A percentile compares a stretch with the other conserved stretches of the same genome.
Evolutionary conservation across 2,329 filamentous ascomycete genomes (phyloP).

Genomic region (Aspergillus floridensis): DNA sequence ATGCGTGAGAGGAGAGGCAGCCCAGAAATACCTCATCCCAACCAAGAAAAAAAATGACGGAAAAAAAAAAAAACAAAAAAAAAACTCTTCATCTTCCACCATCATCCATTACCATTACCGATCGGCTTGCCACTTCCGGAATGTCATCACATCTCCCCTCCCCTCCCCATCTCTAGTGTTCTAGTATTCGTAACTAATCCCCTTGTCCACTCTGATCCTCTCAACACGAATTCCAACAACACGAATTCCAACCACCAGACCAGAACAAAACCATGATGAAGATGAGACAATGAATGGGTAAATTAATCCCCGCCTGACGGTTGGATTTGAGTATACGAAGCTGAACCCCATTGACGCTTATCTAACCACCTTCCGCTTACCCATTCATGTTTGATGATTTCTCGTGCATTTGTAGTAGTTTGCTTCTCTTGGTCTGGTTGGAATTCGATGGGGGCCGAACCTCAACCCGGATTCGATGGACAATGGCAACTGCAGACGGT

Average conservation of each 20-base stretch:
- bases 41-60: conserved; percentile 1
- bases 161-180: not conserved
- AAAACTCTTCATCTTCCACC: conserved; percentile 6
- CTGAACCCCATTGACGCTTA: not conserved
- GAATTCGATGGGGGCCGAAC: not conserved
- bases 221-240: too few species aligned
- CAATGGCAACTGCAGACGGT: too few species aligned
- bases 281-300: not conserved
- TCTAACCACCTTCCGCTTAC: not conserved
- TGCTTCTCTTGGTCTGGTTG: not conserved
- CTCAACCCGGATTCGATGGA: too few species aligned
- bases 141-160: conserved; percentile 6
- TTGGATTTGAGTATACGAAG: not conserved
- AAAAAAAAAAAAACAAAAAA: conserved; percentile 4
- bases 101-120: conserved; percentile 9
- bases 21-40: not conserved
- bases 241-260: not conserved
- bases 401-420: not conserved
- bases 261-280: not conserved
- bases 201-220: not conserved
- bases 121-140: conserved; percentile 22
- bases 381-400: not conserved
- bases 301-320: not conserved
- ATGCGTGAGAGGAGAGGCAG: not conserved
- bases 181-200: too few species aligned